Base-by-base conservation (phyloP, 805 yeast species). In the Starmera caribaea region DNA sequence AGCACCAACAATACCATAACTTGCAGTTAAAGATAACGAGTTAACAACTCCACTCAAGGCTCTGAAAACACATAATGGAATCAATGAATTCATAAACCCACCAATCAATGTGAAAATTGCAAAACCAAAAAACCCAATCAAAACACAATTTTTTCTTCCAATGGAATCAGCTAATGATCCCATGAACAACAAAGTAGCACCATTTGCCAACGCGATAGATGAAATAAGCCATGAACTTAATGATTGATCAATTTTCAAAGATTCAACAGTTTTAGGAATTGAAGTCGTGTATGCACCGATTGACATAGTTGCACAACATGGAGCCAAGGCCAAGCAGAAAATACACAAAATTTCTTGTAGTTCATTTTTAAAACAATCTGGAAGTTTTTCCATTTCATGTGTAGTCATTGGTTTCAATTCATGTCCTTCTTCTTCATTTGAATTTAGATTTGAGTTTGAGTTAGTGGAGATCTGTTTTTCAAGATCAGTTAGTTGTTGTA, bases 111-210 rank as follows among this genome's bases (percentile, higher is more conserved):
- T 45, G 45, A 54, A 39, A 8, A 59, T 30, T 0, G 68, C 58
- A 42, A 49, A 67, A 16, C 51, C 45, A 10, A 45, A 29, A 38
- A 55, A 69, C 12, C 69, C 62, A 8, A 52, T 44, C 2, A 68
- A 38, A 10, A 70, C 53, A 8, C 68, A 55, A 15, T 58, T 55
- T 40, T 60, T 67, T 27, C 75, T 55, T n/a, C 74, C 74, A 47
- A 70, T 51, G 0, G 64, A 60, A 52, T 70, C 76, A 1, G 74
- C 69, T n/a, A 71, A 44, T 21, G 67, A 68, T 9, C 75, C 73
- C 59, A 67, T 61, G 9, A 70, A 39, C 16, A 70, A 50, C 26
- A 71, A 51, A 34, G 65, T 59, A 3, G 72, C 55, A 8, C 74
- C 75, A 37, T 62, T 61, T 5, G 71, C 70, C 12, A 70, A 53